Evolutionary conservation across 192 early-diverging fungal genomes (phyloP), one percentile per base, ranked within the genome.

Genomic region (Backusella macrospora): DNA sequence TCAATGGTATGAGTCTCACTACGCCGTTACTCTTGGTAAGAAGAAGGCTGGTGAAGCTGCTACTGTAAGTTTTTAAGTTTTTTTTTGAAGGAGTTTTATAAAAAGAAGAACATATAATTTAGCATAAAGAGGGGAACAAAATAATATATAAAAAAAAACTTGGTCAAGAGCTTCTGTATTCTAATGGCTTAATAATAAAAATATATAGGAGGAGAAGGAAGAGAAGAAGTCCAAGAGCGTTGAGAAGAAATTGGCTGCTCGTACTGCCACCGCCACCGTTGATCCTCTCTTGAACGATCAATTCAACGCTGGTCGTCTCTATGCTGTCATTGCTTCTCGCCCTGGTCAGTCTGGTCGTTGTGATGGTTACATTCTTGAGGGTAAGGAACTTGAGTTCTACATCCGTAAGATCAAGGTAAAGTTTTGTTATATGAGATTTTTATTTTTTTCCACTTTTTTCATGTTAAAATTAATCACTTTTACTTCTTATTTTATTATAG

Each of bases 311-410:
- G 96, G 96, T 79, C 94, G 96, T 89, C 86, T 95, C 75, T 97
- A 88, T 80, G 97, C 97, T 80, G 90, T 91, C 81, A 86, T 99
- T 80, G 82, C 95, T 49, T 99, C 97, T 74, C 94, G 96, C 80
- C 98, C 96, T 40, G 98, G 98, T 81, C 98, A 99, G 89, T 93
- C 93, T 79, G 98, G 98, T 74, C 94, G 98, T 82, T 87, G 89
- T 77, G 98, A 99, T 84, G 98, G 98, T 69, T 98, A 98, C 91
- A 93, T 99, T 81, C 89, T 99, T 64, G 98, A 99, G 85, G 98
- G 98, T 77, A 96, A 98, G 91, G 98, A 99, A 89, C 94, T 99
- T 77, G 98, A 98, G 73, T 99, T 99, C 93, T 99, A 99, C 92
- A 80, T 90, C 80, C 86, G 88, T 76, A 94, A 93, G 89, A 85